Conservation (phyloP, 331 rosid species). For the Quercus tomentella region DNA sequence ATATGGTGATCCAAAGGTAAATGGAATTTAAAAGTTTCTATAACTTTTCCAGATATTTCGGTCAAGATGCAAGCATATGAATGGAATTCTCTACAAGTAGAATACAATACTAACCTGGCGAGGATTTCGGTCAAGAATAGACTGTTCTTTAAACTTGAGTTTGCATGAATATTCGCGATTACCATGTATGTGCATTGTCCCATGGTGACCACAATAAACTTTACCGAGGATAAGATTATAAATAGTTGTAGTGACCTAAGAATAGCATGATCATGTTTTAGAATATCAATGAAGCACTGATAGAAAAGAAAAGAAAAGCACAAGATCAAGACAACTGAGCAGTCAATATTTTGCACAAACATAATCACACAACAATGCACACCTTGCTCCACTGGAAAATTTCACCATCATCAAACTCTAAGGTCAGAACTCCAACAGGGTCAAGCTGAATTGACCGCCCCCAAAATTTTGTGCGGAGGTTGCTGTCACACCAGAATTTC, state of each 20-base stretch:
- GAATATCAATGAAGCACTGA: background rate
- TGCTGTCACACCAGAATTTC: constrained; percentile 98
- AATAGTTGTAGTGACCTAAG: constrained; percentile 86
- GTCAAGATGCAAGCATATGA: constrained; percentile 7
- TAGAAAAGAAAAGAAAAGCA: background rate
- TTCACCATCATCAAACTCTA: constrained; percentile 97
- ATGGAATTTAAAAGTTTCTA: background rate
- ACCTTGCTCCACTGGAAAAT: constrained; percentile 99
- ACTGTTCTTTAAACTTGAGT: constrained; percentile 91
- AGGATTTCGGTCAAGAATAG: constrained; percentile 96
- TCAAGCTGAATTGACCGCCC: constrained; percentile 98
- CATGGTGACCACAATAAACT: constrained; percentile 95
- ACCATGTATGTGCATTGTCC: constrained; percentile 83
- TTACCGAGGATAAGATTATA: constrained; percentile 95
- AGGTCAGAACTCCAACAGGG: constrained; percentile 80
- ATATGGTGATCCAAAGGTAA: background rate
- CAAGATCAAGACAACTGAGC: background rate
- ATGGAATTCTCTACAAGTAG: background rate
- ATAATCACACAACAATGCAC: constrained; percentile 12
- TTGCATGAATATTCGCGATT: constrained; percentile 78
- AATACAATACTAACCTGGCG: constrained; percentile 65
- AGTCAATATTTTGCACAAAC: constrained; percentile 1
- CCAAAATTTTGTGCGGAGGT: constrained; percentile 95
- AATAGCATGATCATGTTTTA: constrained; percentile 20
- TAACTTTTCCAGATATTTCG: background rate